Base-by-base conservation (phyloP, 495 filamentous ascomycete genomes). In the Talaromyces stipitatus region DNA sequence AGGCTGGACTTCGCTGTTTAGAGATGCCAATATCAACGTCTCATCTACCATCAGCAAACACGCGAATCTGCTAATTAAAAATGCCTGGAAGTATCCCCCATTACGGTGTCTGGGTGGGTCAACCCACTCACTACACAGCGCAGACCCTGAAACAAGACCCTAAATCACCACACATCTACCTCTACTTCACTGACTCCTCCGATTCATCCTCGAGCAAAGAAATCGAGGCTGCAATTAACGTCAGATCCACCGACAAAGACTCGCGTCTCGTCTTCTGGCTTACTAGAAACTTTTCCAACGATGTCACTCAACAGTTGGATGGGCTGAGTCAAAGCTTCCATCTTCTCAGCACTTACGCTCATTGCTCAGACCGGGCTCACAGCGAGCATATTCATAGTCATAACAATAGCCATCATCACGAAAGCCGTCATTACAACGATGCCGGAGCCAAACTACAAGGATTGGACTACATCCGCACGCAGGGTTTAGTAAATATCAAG, bases 91-190 rank as follows among this genome's bases (percentile, higher is more conserved):
- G 45, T 9, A 66, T 68, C 56, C 51, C 66, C 14, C 63, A 68
- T 43, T 68, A 68, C 26, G 66, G 66, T 47, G 66, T 68, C 56
- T 68, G 66, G 66, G 60, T 60, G 12, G 65, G 58, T n/a, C 60
- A 60, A 16, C 63, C 61, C 16, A 68, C 60, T 22, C 54, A 45
- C 56, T 68, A 64, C 55, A 47, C 51, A n/a, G 61, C 66, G 6
- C 57, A 68, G 46, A 61, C 60, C 20, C 52, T 54, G 18, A 22
- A 59, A 45, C 47, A 68, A 48, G 66, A 68, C 51, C 50, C 66
- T 30, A 66, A 60, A 32, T 68, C 66, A 7, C 63, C 66, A 8
- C 66, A 66, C 43, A 64, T 68, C 56, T 60, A 64, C 51, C 66
- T 68, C 28, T 55, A 68, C 51, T 68, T 68, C 57, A 65, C 61